Evolutionary conservation across 305 asterid species (phyloP).

Genomic region (Solanum aculeatissimum): DNA sequence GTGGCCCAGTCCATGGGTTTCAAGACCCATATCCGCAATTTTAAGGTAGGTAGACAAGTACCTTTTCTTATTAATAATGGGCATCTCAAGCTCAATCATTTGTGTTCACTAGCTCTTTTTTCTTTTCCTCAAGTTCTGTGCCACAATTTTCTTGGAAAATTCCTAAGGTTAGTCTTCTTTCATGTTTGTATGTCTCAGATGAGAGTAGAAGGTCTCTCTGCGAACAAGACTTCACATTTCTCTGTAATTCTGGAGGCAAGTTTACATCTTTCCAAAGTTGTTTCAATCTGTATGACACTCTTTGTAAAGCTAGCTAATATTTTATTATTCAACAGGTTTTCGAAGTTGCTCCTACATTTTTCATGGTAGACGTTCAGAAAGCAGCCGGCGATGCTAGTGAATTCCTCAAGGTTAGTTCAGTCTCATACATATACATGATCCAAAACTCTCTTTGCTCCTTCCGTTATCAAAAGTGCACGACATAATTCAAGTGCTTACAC

Average conservation of each 20-base stretch:
- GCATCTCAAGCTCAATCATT: neutral
- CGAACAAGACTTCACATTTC: slow-evolving; percentile 70
- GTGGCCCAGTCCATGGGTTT: slow-evolving; percentile 98
- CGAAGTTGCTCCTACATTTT: slow-evolving; percentile 78
- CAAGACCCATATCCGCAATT: slow-evolving; percentile 93
- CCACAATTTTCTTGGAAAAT: neutral
- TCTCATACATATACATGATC: neutral
- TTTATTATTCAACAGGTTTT: slow-evolving; percentile 38
- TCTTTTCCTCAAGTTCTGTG: neutral
- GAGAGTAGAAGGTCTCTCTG: slow-evolving; percentile 93
- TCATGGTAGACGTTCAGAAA: slow-evolving; percentile 93
- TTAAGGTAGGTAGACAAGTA: slow-evolving; percentile 73
- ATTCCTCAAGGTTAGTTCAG: slow-evolving; percentile 51
- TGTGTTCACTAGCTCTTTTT: neutral
- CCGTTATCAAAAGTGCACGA: neutral
- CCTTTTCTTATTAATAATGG: neutral
- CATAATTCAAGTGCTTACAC: neutral
- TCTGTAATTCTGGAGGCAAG: slow-evolving; percentile 82
- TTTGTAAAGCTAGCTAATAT: neutral
- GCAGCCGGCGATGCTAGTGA: slow-evolving; percentile 87
- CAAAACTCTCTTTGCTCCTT: neutral
- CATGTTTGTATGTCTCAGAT: slow-evolving; percentile 29
- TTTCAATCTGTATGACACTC: neutral
- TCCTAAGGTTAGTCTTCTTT: neutral
- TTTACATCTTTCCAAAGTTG: neutral